phyloP scores from a whole-genome alignment of 2,329 filamentous ascomycete species.

The Cyclaneusma minus region DNA sequence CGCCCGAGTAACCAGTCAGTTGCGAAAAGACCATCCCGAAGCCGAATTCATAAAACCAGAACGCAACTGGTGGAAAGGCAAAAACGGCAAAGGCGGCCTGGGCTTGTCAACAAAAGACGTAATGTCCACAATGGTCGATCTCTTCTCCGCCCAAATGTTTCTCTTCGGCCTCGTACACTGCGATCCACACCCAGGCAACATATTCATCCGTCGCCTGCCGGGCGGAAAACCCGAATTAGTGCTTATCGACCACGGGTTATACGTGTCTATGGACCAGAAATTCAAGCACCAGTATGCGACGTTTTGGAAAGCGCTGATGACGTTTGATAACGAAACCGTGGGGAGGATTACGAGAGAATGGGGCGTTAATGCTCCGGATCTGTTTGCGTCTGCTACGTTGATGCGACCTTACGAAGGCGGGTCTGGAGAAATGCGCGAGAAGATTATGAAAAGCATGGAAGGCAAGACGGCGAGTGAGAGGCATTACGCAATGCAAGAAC shows the following conservation, averaged over 20 bases:
- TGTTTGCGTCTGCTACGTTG: constrained; percentile 82
- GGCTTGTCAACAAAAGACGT: constrained; percentile 72
- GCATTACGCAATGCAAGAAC: constrained; percentile 63
- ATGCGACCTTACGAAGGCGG: constrained; percentile 86
- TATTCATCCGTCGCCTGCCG: constrained; percentile 79
- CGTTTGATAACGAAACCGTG: constrained; percentile 79
- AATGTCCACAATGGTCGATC: constrained; percentile 91
- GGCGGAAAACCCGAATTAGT: constrained; percentile 78
- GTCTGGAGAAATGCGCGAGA: constrained; percentile 50
- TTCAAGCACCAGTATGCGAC: constrained; percentile 76
- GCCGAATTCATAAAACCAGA: constrained; percentile 61
- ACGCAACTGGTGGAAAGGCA: constrained; percentile 63
- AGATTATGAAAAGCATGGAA: constrained; percentile 34
- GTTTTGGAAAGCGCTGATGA: constrained; percentile 90
- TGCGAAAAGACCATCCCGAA: constrained; percentile 19
- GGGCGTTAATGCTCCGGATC: constrained; percentile 79
- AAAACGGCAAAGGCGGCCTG: constrained; percentile 58
- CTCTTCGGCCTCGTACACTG: constrained; percentile 92
- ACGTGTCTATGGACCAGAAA: constrained; percentile 72
- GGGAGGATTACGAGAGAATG: constrained; percentile 56
- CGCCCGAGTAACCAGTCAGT: constrained; percentile 26
- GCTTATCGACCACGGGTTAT: constrained; percentile 92
- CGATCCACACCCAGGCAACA: constrained; percentile 93
- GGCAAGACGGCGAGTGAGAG: constrained; percentile 38
- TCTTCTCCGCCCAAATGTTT: constrained; percentile 97